phyloP scores from a whole-genome alignment of 2,329 filamentous ascomycete species.

The Colletotrichum sp. region DNA sequence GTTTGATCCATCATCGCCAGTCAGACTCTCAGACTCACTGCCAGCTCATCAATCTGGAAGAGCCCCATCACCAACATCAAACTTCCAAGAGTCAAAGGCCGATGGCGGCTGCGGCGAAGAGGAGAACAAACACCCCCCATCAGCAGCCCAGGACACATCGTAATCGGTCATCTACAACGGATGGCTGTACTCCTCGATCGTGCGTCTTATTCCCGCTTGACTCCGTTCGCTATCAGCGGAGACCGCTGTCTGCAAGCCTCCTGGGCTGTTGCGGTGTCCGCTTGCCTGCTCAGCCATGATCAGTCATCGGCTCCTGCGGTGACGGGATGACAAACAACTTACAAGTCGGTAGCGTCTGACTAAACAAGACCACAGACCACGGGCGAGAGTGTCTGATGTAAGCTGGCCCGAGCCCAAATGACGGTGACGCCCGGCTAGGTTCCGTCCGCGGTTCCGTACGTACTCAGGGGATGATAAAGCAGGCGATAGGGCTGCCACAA shows the following conservation, averaged over 20 bases:
- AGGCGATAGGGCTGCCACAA: background rate
- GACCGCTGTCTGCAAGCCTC: background rate
- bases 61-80: background rate
- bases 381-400: background rate
- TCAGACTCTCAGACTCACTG: background rate
- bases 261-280: background rate
- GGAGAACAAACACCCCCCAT: background rate
- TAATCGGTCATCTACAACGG: background rate
- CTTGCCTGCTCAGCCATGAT: background rate
- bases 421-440: background rate
- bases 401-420: background rate
- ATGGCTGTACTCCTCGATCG: background rate
- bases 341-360: background rate
- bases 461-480: background rate
- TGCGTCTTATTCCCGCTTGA: background rate
- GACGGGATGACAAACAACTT: background rate
- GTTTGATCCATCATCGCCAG: background rate
- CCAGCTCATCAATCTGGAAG: background rate
- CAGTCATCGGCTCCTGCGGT: background rate
- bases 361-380: background rate
- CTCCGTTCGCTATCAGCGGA: constrained; percentile 1
- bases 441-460: background rate
- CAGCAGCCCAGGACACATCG: background rate
- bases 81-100: background rate
- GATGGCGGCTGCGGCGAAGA: background rate